Evolutionary conservation across 75 land plant species (phyloP).

Genomic region (Selaginella moellendorffii): DNA sequence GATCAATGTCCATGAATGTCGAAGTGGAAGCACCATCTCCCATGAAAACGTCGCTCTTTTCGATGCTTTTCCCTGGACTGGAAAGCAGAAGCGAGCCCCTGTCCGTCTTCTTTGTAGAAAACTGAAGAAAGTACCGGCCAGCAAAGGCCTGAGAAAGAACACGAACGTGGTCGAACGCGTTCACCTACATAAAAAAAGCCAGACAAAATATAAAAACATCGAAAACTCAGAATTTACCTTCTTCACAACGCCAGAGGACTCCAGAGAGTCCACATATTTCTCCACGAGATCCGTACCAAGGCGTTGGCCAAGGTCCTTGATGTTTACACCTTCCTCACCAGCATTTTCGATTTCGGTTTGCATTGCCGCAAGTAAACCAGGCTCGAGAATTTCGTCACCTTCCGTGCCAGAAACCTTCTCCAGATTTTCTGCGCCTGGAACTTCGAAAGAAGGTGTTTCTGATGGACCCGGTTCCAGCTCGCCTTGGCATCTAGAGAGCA

Average conservation of each 20-base stretch:
- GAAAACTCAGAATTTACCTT: slow-evolving; percentile 8
- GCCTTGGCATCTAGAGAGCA: background rate
- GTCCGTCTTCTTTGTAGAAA: background rate
- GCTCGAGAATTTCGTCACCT: background rate
- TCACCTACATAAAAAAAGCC: slow-evolving; percentile 38
- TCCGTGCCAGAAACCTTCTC: background rate
- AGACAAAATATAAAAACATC: background rate
- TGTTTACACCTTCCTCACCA: slow-evolving; percentile 73
- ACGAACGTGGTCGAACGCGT: slow-evolving; percentile 57
- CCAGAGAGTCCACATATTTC: background rate
- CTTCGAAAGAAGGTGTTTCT: too few species aligned
- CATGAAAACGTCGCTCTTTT: too few species aligned
- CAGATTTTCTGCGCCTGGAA: too few species aligned
- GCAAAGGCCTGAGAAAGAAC: slow-evolving; percentile 37
- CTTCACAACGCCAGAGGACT: slow-evolving; percentile 16
- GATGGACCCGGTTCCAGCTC: slow-evolving; percentile 14
- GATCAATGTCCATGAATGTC: too few species aligned
- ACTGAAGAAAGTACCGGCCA: slow-evolving; percentile 36
- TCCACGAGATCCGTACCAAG: background rate
- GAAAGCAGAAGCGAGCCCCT: background rate
- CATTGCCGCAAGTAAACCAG: slow-evolving; percentile 23
- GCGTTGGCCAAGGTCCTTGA: slow-evolving; percentile 34
- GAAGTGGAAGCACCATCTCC: too few species aligned
- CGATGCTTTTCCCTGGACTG: too few species aligned
- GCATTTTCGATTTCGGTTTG: slow-evolving; percentile 38